phyloP scores from a whole-genome alignment of 2,329 filamentous ascomycete genomes.

The Fusarium euwallaceae region DNA sequence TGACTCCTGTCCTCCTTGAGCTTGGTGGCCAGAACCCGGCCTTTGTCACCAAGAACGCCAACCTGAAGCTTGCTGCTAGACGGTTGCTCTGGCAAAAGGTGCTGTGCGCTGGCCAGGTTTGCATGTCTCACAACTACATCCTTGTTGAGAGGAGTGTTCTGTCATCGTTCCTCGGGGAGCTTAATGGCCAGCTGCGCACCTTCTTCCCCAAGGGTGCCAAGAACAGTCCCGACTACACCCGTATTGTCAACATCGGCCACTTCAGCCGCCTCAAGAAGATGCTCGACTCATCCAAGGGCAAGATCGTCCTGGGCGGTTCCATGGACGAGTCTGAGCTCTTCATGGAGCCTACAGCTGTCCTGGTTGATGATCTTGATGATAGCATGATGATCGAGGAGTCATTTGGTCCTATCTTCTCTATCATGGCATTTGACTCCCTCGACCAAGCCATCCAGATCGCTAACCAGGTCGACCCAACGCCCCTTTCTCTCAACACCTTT shows the following conservation, averaged over 20 bases:
- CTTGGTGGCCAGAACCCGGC: constrained; percentile 93
- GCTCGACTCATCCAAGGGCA: constrained; percentile 86
- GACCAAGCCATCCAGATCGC: constrained; percentile 88
- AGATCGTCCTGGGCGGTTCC: constrained; percentile 87
- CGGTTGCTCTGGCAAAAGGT: constrained; percentile 91
- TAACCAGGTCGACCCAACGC: constrained; percentile 85
- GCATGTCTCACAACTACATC: constrained; percentile 92
- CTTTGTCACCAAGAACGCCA: constrained; percentile 86
- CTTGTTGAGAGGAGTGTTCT: constrained; percentile 83
- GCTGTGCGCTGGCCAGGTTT: constrained; percentile 90
- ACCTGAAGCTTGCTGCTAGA: constrained; percentile 83
- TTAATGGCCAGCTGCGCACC: constrained; percentile 77
- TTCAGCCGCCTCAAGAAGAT: constrained; percentile 90
- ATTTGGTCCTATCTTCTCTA: constrained; percentile 92
- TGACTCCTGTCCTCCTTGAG: constrained; percentile 91
- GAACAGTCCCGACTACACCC: constrained; percentile 81
- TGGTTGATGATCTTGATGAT: constrained; percentile 76
- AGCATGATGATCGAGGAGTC: constrained; percentile 89
- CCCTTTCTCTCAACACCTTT: constrained; percentile 87
- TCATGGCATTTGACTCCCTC: constrained; percentile 82
- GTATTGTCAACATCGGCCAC: constrained; percentile 84
- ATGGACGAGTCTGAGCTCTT: constrained; percentile 84
- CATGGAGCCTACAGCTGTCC: constrained; percentile 94
- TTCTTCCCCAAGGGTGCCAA: constrained; percentile 89
- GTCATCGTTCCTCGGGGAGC: constrained; percentile 77